Conservation (phyloP, 176 grass and related monocot genomes). For the Puccinellia tenuiflora region DNA sequence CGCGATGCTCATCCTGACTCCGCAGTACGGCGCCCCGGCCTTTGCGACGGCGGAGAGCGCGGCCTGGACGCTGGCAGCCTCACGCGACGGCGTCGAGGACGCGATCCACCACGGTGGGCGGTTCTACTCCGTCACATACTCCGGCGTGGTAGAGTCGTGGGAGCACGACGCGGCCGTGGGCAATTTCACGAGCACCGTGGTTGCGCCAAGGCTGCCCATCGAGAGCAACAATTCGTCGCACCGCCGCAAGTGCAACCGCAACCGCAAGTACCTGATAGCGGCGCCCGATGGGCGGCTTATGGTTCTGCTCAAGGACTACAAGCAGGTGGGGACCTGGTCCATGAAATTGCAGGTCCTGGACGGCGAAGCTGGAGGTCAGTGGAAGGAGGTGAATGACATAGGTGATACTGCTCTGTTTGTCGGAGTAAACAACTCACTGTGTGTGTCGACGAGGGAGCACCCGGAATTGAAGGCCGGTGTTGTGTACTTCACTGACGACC, state of each 20-base stretch:
- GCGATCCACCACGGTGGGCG: not conserved
- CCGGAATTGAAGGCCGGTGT: too few species aligned
- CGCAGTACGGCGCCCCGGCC: not conserved
- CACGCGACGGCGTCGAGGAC: not conserved
- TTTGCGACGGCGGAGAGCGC: not conserved
- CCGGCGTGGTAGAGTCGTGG: not conserved
- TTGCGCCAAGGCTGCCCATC: not conserved
- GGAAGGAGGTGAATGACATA: not conserved
- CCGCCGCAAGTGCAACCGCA: too few species aligned
- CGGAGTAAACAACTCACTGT: too few species aligned
- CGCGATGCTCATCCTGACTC: not conserved
- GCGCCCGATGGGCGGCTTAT: not conserved
- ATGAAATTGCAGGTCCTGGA: not conserved
- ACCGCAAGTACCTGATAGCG: not conserved
- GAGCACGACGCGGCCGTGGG: not conserved
- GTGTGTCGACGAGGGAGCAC: too few species aligned
- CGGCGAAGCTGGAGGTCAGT: not conserved
- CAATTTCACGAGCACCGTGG: not conserved
- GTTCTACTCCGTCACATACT: not conserved
- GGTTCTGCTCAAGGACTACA: not conserved
- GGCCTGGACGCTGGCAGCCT: not conserved
- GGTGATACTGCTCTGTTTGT: too few species aligned
- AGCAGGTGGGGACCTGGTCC: too few species aligned
- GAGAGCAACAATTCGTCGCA: not conserved
- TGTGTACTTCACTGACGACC: too few species aligned